phyloP scores from a whole-genome alignment of 805 yeast species.

The Zygotorulaspora chibaensis region DNA sequence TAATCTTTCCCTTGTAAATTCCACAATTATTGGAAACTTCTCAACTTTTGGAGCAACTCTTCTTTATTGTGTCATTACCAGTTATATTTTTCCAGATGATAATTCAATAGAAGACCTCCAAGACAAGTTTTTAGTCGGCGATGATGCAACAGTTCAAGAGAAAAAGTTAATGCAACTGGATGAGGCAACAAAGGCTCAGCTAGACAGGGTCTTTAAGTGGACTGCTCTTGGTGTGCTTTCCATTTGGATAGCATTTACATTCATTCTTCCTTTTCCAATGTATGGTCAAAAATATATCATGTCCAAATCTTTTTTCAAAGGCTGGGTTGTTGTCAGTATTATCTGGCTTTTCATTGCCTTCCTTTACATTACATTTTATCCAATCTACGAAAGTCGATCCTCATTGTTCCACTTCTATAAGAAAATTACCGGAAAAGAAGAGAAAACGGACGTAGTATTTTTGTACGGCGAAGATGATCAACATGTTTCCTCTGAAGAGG shows the following conservation, averaged over 20 bases:
- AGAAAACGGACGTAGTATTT: conserved; percentile 1
- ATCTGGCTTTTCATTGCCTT: conserved; percentile 75
- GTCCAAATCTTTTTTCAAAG: conserved; percentile 72
- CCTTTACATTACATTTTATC: conserved; percentile 59
- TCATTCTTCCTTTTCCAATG: conserved; percentile 93
- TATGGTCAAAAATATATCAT: conserved; percentile 76
- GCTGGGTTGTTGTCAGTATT: conserved; percentile 79
- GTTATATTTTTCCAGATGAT: conserved; percentile 27
- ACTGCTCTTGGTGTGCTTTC: conserved; percentile 42
- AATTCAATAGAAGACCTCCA: conserved; percentile 24
- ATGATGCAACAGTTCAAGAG: conserved; percentile 36
- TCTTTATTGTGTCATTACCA: conserved; percentile 26
- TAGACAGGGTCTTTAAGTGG: conserved; percentile 25
- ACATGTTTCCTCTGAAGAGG: conserved; percentile 8
- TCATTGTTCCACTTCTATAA: conserved; percentile 6
- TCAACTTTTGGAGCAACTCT: conserved; percentile 36
- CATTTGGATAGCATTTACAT: conserved; percentile 47
- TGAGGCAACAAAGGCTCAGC: conserved; percentile 17
- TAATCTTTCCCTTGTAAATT: conserved; percentile 42
- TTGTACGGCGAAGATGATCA: conserved; percentile 5
- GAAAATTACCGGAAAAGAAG: conserved; percentile 9
- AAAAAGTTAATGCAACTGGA: conserved; percentile 26
- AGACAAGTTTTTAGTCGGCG: conserved; percentile 30
- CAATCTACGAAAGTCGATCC: conserved; percentile 65
- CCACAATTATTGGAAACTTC: conserved; percentile 43